Base-by-base conservation (phyloP, 371 early-diverging fungal species). In the Rhizopus sp. region DNA sequence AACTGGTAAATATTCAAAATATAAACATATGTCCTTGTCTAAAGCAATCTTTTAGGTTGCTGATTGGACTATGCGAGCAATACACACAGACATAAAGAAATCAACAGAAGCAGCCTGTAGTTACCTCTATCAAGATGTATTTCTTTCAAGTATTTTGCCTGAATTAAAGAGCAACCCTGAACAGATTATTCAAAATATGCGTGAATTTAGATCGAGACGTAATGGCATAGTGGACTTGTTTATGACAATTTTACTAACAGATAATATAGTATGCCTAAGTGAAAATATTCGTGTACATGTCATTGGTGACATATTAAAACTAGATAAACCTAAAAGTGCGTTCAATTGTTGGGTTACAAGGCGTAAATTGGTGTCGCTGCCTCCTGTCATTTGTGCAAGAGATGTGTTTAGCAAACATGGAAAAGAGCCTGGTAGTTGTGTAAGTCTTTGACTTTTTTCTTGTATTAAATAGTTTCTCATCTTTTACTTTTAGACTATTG, bases 201-300 rank as follows among this genome's bases (percentile, higher is more conserved):
- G 53, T 39, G 66, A 78, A 29, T 74, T 78, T 49, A 73, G 78
- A 35, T 66, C 73, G 15, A 73, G 79, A 8, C 54, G 82, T 79
- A 75, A 63, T 34, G 6, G 1, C 29, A 41, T 3, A 9, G 30
- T n/a, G 17, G 8, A 3, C 17, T 10, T 53, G 44, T 5, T 23
- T 44, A 38, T 56, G 41, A 12, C 53, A 9, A 10, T 37, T 8
- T 50, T 41, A 23, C 23, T 23, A 23, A 23, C 2, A 23, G 23
- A 23, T 23, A 23, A 23, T 2, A 16, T 56, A 77, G 81, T 83
- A 54, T 70, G 72, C 31, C 53, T 53, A 37, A 73, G 78, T 1
- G 70, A 74, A 53, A 81, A 83, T 49, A 59, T 80, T 33, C 68
- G 74, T 44, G 65, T 84, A 23, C 83, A 84, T 55, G 78, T 84